phyloP scores from a whole-genome alignment of 805 yeast species.

The Lachancea sp. region DNA sequence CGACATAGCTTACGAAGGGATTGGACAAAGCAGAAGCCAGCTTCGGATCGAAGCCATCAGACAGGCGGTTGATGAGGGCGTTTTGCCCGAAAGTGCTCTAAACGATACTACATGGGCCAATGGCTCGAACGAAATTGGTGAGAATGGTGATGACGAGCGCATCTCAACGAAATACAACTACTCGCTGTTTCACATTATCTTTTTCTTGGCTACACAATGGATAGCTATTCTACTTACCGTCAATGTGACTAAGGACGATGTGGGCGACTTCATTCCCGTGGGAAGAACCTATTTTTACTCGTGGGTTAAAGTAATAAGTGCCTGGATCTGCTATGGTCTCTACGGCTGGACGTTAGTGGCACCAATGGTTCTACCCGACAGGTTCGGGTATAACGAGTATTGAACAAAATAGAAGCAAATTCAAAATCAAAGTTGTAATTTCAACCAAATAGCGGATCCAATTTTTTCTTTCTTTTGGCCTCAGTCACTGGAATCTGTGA shows the following conservation, averaged over 20 bases:
- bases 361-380: conserved; percentile 83
- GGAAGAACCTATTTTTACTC: conserved; percentile 94
- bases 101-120: conserved; percentile 61
- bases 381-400: conserved; percentile 47
- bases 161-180: conserved; percentile 79
- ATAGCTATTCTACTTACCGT: conserved; percentile 89
- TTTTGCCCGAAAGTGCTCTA: conserved; percentile 87
- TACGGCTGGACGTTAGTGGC: conserved; percentile 91
- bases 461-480: too few species aligned
- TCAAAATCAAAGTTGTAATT: background rate
- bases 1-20: conserved; percentile 39
- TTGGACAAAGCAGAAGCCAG: conserved; percentile 46
- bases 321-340: conserved; percentile 83
- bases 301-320: conserved; percentile 87
- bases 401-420: conserved; percentile 5
- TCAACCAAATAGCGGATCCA: background rate
- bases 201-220: conserved; percentile 94
- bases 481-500: conserved; percentile 42
- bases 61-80: conserved; percentile 95
- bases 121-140: conserved; percentile 30
- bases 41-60: conserved; percentile 82
- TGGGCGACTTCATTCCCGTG: conserved; percentile 90
- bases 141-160: conserved; percentile 45
- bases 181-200: conserved; percentile 80
- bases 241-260: conserved; percentile 76